Evolutionary conservation across 805 yeast genomes (phyloP).

Genomic region (Kazachstania psychrophila): DNA sequence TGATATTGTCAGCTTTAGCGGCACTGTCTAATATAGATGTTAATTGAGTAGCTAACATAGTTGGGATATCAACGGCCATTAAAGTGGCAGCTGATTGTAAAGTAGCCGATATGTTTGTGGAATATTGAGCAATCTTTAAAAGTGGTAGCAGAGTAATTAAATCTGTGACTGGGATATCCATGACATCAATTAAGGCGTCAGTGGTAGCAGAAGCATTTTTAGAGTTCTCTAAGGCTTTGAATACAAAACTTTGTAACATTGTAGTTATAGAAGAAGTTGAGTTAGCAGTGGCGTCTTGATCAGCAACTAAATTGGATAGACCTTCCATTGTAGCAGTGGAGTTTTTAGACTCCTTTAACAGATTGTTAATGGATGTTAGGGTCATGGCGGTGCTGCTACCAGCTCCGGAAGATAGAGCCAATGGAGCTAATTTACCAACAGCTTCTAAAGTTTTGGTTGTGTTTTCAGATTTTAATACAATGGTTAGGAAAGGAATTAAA

Average conservation of each 20-base stretch:
- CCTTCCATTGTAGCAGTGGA: conserved; percentile 15
- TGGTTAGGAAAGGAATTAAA: conserved; percentile 21
- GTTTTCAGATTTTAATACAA: conserved; percentile 22
- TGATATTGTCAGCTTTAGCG: conserved; percentile 6
- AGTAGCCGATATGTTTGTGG: conserved; percentile 19
- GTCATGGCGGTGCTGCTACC: conserved; percentile 11
- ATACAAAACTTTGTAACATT: conserved; percentile 12
- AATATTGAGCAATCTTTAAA: conserved; percentile 15
- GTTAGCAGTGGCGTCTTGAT: conserved; percentile 8
- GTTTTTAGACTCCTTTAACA: conserved; percentile 18
- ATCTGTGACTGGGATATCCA: conserved; percentile 16
- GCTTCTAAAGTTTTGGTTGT: conserved; percentile 19
- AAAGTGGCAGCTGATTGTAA: conserved; percentile 14
- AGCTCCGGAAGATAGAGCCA: conserved; percentile 14
- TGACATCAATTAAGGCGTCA: conserved; percentile 18
- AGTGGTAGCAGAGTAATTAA: conserved; percentile 21
- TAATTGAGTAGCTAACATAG: conserved; percentile 10
- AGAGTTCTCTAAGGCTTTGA: conserved; percentile 18
- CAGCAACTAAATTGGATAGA: conserved; percentile 12
- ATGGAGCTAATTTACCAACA: conserved; percentile 21
- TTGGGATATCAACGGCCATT: conserved; percentile 17
- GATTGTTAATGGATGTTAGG: conserved; percentile 10
- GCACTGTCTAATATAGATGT: conserved; percentile 12
- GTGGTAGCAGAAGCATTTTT: conserved; percentile 19
- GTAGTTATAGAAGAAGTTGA: conserved; percentile 8